phyloP scores from a whole-genome alignment of 139 green algal species.

The Volvox africanus region DNA sequence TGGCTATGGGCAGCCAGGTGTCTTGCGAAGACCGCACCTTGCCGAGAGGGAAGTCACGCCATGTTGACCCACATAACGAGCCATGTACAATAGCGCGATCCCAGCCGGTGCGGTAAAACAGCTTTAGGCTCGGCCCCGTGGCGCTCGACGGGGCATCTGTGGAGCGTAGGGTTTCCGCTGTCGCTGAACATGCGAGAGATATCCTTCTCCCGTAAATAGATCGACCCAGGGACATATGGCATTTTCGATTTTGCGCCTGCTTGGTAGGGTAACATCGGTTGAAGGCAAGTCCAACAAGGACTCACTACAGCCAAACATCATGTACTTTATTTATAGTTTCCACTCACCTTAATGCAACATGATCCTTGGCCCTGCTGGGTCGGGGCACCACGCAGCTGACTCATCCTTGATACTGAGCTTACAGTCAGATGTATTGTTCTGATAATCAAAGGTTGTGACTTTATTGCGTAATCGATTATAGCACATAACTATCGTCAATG shows the following conservation, averaged over 20 bases:
- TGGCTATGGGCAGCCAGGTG: too few species aligned
- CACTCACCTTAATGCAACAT: background rate
- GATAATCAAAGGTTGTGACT: too few species aligned
- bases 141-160: background rate
- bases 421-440: background rate
- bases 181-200: background rate
- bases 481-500: background rate
- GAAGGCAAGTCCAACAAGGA: background rate
- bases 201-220: too few species aligned
- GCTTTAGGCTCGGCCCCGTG: background rate
- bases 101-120: slow-evolving; percentile 70
- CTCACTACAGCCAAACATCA: background rate
- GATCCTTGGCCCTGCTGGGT: background rate
- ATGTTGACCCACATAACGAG: slow-evolving; percentile 59
- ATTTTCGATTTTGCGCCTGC: too few species aligned
- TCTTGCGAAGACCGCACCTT: background rate
- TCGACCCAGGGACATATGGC: too few species aligned
- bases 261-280: too few species aligned
- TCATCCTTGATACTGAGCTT: background rate
- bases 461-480: background rate
- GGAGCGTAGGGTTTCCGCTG: background rate
- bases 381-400: background rate
- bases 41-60: slow-evolving; percentile 55
- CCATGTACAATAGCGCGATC: slow-evolving; percentile 61
- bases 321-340: background rate